These are phyloP conservation scores for Dryadomyces quercivorus DNA, from an alignment of 2,329 filamentous ascomycete species.

Conservation along the genomic window DNA sequence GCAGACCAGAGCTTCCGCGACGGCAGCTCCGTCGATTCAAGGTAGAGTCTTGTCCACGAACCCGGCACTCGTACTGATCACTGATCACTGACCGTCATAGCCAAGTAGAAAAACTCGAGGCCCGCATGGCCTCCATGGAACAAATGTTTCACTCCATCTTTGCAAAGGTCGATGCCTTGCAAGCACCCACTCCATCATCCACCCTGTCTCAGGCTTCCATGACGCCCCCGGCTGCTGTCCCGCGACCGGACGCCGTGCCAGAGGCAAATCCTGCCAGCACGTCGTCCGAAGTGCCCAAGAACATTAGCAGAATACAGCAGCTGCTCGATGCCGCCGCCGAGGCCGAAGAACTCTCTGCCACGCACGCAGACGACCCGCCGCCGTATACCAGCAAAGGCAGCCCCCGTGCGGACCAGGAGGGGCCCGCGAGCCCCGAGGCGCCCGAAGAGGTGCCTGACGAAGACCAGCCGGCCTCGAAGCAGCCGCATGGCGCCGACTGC, in stretches of 20 bases:
- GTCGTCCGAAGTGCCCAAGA: not conserved
- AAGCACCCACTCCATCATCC: not conserved
- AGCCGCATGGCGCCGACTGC: not conserved
- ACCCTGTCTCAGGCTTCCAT: no score
- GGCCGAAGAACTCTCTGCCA: not conserved
- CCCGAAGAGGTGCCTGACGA: not conserved
- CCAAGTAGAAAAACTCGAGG: not conserved
- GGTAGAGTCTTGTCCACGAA: no score
- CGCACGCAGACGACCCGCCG: not conserved
- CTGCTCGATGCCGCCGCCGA: not conserved
- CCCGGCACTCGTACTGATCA: no score
- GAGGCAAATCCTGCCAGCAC: not conserved
- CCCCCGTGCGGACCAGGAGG: no score
- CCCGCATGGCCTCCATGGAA: not conserved
- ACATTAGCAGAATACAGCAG: not conserved
- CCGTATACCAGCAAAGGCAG: not conserved
- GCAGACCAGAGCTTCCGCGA: not conserved
- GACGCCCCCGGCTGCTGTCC: no score
- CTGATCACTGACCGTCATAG: no score
- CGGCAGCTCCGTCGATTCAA: not conserved
- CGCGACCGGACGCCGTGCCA: not conserved
- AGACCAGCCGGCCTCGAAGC: not conserved
- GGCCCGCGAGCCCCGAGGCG: no score
- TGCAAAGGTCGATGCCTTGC: not conserved
- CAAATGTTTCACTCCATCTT: not conserved